Percentiles rank a stretch among this genome's conserved stretches.
Conservation (phyloP, 2,329 filamentous ascomycete species). For the Pseudocercospora fuligena region DNA sequence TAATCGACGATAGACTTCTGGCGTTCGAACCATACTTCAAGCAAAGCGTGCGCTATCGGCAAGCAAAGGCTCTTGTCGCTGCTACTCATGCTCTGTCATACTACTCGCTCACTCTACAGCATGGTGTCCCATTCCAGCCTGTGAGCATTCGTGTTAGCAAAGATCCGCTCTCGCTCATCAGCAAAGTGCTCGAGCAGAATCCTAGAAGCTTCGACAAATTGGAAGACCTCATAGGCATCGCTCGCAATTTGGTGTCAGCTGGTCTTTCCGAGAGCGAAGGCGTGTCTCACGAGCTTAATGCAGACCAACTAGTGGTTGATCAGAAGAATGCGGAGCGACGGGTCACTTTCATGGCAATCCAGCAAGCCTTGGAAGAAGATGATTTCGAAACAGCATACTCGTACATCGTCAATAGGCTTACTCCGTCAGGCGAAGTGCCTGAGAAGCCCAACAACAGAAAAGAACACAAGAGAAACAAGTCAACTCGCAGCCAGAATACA, state of each 20-base stretch:
- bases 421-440: constrained; percentile 40
- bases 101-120: constrained; percentile 77
- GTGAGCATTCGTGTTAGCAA: constrained; percentile 76
- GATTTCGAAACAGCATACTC: constrained; percentile 88
- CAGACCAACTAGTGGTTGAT: constrained; percentile 26
- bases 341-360: constrained; percentile 73
- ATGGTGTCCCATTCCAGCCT: constrained; percentile 79
- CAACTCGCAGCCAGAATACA: constrained; percentile 32
- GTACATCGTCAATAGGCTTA: constrained; percentile 74
- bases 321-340: constrained; percentile 61
- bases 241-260: constrained; percentile 67
- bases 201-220: constrained; percentile 73
- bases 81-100: constrained; percentile 77
- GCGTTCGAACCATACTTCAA: constrained; percentile 66
- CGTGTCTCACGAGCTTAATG: constrained; percentile 41
- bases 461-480: constrained; percentile 18
- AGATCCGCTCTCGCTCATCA: constrained; percentile 75
- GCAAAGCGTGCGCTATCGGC: constrained; percentile 57
- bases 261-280: constrained; percentile 39
- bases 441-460: constrained; percentile 18
- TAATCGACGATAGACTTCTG: constrained; percentile 57
- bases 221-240: constrained; percentile 73
- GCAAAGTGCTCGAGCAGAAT: constrained; percentile 77
- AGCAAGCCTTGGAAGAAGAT: constrained; percentile 70
- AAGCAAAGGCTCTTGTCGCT: constrained; percentile 67